Conservation (phyloP, 257 asterid genomes). For the Solanum ahanhuiri region DNA sequence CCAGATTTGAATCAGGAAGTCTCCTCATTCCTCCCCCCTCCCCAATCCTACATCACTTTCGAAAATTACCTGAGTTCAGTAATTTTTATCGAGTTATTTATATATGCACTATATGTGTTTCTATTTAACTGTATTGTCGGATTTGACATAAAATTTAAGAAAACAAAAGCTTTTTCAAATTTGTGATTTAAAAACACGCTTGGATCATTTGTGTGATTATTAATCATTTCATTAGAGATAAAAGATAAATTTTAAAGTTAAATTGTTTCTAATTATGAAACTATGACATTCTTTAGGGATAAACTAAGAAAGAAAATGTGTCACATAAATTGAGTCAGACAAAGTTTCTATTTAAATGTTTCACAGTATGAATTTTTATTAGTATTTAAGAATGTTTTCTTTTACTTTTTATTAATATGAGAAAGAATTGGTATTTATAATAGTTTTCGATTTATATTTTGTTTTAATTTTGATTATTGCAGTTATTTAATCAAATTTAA, state of each 20-base stretch:
- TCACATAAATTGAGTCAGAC: background rate
- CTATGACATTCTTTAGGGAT: background rate
- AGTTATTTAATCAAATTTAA: background rate
- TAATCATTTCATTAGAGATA: background rate
- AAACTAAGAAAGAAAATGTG: background rate
- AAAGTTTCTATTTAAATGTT: background rate
- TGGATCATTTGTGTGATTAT: too few species aligned
- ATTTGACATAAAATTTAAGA: too few species aligned
- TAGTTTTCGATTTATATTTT: background rate
- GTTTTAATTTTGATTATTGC: background rate
- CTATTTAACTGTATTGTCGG: background rate
- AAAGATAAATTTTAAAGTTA: background rate
- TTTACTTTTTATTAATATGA: background rate
- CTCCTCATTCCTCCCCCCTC: background rate
- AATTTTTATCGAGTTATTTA: background rate
- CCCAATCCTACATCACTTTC: background rate
- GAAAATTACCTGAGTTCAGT: background rate
- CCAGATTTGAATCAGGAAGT: conserved; percentile 10
- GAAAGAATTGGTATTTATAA: background rate
- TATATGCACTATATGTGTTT: background rate
- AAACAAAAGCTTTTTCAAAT: too few species aligned
- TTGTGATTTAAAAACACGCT: background rate
- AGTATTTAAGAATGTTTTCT: background rate
- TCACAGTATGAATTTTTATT: background rate
- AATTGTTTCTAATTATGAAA: too few species aligned